Evolutionary conservation across 768 basidiomycete genomes (phyloP).

Genomic region (Tylopilus vinaceipallidus): DNA sequence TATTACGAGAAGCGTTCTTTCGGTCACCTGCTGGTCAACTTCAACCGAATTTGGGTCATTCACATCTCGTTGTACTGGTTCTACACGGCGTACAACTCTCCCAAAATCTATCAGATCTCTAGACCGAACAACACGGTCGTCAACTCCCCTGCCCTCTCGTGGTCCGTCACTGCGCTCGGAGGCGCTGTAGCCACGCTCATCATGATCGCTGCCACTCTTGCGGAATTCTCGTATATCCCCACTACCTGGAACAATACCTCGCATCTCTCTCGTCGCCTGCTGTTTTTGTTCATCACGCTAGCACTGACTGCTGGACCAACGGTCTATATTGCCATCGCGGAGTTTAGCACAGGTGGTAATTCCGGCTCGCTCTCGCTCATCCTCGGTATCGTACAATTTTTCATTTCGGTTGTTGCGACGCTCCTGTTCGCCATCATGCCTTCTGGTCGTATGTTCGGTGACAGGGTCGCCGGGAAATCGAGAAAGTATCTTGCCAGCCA

Average conservation of each 20-base stretch:
- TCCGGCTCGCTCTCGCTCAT: slow-evolving; percentile 80
- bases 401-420: slow-evolving; percentile 83
- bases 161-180: slow-evolving; percentile 92
- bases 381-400: slow-evolving; percentile 95
- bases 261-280: slow-evolving; percentile 85
- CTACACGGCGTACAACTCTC: slow-evolving; percentile 94
- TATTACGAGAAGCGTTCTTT: slow-evolving; percentile 98
- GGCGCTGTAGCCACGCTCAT: slow-evolving; percentile 95
- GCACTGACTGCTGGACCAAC: slow-evolving; percentile 91
- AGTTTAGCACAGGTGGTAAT: slow-evolving; percentile 52
- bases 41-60: slow-evolving; percentile 99
- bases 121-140: slow-evolving; percentile 36
- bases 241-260: slow-evolving; percentile 99
- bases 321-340: slow-evolving; percentile 89
- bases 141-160: slow-evolving; percentile 76
- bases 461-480: slow-evolving; percentile 92
- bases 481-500: slow-evolving; percentile 98
- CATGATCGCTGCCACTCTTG: slow-evolving; percentile 92
- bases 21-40: slow-evolving; percentile 96
- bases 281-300: slow-evolving; percentile 89
- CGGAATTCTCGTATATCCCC: slow-evolving; percentile 97
- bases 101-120: slow-evolving; percentile 69
- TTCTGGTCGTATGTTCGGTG: slow-evolving; percentile 98
- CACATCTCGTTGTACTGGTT: slow-evolving; percentile 95
- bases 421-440: slow-evolving; percentile 90